These are phyloP conservation scores for Cucurbita moschata DNA, from an alignment of 306 rosid species.

Conservation along the genomic window DNA sequence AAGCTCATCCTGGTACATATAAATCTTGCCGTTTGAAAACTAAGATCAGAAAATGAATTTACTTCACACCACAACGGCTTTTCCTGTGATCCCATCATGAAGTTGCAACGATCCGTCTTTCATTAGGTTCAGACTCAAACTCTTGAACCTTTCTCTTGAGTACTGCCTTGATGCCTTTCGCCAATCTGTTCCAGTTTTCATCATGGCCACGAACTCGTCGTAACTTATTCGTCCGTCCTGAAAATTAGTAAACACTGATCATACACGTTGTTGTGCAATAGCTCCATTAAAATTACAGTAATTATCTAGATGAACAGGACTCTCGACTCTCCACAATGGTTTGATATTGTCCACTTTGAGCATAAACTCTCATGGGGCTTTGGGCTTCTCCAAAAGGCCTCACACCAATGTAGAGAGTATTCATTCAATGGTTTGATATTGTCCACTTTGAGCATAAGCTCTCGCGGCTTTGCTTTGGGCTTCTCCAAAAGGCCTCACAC, in stretches of 20 bases:
- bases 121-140: slow-evolving; percentile 89
- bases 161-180: slow-evolving; percentile 97
- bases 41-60: slow-evolving; percentile 10
- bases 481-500: too few relatives aligned
- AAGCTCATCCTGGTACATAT: slow-evolving; percentile 4
- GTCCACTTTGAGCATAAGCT: too few relatives aligned
- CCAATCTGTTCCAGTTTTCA: slow-evolving; percentile 99
- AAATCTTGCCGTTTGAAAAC: slow-evolving; percentile 2
- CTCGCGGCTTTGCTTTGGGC: too few relatives aligned
- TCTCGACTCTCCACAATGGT: too few relatives aligned
- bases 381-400: too few relatives aligned
- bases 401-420: too few relatives aligned
- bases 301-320: too few relatives aligned
- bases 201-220: slow-evolving; percentile 95
- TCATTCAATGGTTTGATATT: too few relatives aligned
- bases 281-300: too few relatives aligned
- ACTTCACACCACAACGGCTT: slow-evolving; percentile 62
- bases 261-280: too few relatives aligned
- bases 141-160: slow-evolving; percentile 96
- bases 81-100: slow-evolving; percentile 73
- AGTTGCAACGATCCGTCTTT: slow-evolving; percentile 97
- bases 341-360: too few relatives aligned
- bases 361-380: too few relatives aligned
- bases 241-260: not conserved
- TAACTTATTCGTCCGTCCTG: slow-evolving; percentile 87